Percentiles rank a stretch among this genome's conserved stretches.
Evolutionary conservation across 2,329 filamentous ascomycete genomes (phyloP).

Genomic region (Fusarium annulatum): DNA sequence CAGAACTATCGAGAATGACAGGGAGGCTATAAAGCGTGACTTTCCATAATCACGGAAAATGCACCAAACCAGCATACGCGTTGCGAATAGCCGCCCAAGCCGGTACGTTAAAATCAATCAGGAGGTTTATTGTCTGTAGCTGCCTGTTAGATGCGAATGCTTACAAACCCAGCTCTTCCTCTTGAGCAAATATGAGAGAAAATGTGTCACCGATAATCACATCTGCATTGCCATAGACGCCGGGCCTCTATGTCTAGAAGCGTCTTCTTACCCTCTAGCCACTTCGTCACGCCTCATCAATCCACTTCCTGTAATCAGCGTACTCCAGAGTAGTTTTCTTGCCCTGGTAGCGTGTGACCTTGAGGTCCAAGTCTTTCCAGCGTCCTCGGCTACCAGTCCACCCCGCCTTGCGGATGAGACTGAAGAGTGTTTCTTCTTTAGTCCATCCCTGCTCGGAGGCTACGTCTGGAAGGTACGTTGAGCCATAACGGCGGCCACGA

Average conservation of each 20-base stretch:
- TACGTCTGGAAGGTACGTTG: slow-evolving; percentile 94
- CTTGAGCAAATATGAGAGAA: slow-evolving; percentile 22
- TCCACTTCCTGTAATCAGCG: slow-evolving; percentile 83
- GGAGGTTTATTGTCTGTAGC: slow-evolving; percentile 27
- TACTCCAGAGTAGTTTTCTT: slow-evolving; percentile 79
- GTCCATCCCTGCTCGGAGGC: slow-evolving; percentile 93
- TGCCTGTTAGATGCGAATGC: slow-evolving; percentile 20
- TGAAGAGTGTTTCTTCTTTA: slow-evolving; percentile 90
- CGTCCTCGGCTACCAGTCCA: slow-evolving; percentile 84
- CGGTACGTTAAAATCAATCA: slow-evolving; percentile 29
- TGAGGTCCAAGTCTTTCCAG: slow-evolving; percentile 84
- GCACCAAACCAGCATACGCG: not conserved
- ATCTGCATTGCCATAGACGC: slow-evolving; percentile 37
- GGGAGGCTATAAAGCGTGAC: not conserved
- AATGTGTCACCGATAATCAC: slow-evolving; percentile 17
- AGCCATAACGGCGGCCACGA: slow-evolving; percentile 77
- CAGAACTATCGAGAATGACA: not conserved
- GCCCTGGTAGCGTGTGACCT: slow-evolving; percentile 87
- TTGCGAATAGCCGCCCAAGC: slow-evolving; percentile 8
- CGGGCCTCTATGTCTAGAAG: slow-evolving; percentile 44
- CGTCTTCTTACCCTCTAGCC: slow-evolving; percentile 39
- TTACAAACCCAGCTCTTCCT: slow-evolving; percentile 32
- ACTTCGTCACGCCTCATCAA: slow-evolving; percentile 60
- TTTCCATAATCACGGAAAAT: not conserved
- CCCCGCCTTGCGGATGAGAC: slow-evolving; percentile 93